Evolutionary conservation across 1,284 basidiomycete genomes (phyloP).

Genomic region (Boletus mariae): DNA sequence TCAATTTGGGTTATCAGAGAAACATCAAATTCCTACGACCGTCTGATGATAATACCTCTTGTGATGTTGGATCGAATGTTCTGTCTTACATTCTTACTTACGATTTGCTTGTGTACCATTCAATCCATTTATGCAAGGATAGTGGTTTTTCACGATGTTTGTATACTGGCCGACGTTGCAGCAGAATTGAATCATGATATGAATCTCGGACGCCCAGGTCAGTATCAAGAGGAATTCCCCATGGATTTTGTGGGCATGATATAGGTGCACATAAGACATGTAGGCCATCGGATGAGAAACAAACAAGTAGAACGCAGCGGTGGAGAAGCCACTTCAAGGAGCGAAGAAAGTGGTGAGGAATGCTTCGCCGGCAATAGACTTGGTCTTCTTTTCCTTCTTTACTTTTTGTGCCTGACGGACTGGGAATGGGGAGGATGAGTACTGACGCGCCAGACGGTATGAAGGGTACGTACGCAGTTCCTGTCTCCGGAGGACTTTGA

Average conservation of each 20-base stretch:
- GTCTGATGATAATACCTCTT: background rate
- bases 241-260: constrained; percentile 16
- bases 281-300: constrained; percentile 4
- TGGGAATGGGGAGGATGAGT: constrained; percentile 29
- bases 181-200: background rate
- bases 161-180: background rate
- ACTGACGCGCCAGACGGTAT: background rate
- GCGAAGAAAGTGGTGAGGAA: constrained; percentile 88
- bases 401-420: constrained; percentile 70
- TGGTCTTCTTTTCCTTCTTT: constrained; percentile 64
- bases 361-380: constrained; percentile 72
- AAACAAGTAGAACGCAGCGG: background rate
- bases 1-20: constrained; percentile 27
- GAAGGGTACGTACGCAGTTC: constrained; percentile 68
- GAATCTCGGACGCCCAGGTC: background rate
- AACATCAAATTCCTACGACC: background rate
- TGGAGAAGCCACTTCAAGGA: constrained; percentile 50
- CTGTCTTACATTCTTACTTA: background rate
- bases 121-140: background rate
- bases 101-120: background rate
- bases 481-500: constrained; percentile 88
- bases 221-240: background rate
- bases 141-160: background rate
- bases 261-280: constrained; percentile 16
- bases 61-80: background rate